Conservation (phyloP, 257 asterid genomes). For the Forsythia suspensa region DNA sequence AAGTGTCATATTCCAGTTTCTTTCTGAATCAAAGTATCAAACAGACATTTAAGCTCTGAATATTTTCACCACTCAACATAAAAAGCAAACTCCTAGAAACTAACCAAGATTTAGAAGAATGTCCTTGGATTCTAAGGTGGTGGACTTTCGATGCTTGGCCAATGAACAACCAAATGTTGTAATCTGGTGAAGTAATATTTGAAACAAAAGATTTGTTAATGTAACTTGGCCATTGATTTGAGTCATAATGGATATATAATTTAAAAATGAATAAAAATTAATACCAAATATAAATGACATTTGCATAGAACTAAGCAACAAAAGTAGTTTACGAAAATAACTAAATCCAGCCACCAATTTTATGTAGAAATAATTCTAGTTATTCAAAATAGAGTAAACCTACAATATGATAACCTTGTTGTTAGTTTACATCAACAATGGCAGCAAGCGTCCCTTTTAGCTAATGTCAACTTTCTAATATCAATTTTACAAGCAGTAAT, state of each 20-base stretch:
- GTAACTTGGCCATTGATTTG: background rate
- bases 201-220: background rate
- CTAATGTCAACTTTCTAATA: background rate
- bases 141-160: slow-evolving; percentile 93
- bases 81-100: slow-evolving; percentile 24
- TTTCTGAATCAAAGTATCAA: slow-evolving; percentile 49
- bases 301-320: slow-evolving; percentile 21
- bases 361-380: slow-evolving; percentile 6
- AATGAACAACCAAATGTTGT: slow-evolving; percentile 81
- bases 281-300: slow-evolving; percentile 1
- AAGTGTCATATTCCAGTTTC: slow-evolving; percentile 82
- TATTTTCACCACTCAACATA: slow-evolving; percentile 7
- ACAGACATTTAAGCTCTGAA: slow-evolving; percentile 25
- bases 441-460: background rate
- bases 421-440: background rate
- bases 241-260: background rate
- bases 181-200: slow-evolving; percentile 43
- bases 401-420: background rate
- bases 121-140: slow-evolving; percentile 85
- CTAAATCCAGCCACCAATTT: slow-evolving; percentile 7
- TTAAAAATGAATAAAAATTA: background rate
- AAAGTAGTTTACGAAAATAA: background rate
- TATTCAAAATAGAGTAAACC: slow-evolving; percentile 11
- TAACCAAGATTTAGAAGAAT: slow-evolving; percentile 85
- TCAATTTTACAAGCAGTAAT: background rate